Percentiles rank a stretch among this genome's conserved stretches.
Evolutionary conservation across 2,329 filamentous ascomycete genomes (phyloP).

Genomic region (Aspergillus viridinutans): DNA sequence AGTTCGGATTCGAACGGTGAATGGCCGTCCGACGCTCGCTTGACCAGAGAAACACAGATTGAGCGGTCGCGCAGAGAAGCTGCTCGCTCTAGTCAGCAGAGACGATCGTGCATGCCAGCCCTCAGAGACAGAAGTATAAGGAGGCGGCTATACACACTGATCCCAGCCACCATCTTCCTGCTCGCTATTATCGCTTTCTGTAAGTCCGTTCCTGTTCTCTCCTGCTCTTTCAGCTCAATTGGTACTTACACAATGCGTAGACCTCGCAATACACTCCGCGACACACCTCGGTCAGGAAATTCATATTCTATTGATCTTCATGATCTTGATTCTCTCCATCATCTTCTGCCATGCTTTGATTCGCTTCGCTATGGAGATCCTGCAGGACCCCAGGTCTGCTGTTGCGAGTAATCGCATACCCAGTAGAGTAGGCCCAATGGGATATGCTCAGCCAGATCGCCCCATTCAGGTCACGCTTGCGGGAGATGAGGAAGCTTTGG

Average conservation of each 20-base stretch:
- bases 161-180: constrained; percentile 63
- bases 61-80: constrained; percentile 6
- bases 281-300: constrained; percentile 64
- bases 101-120: constrained; percentile 35
- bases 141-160: constrained; percentile 55
- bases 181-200: constrained; percentile 59
- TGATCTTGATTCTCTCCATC: constrained; percentile 68
- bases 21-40: not conserved
- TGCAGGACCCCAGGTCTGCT: constrained; percentile 38
- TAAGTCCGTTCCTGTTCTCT: constrained; percentile 43
- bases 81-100: constrained; percentile 1
- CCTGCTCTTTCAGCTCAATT: not conserved
- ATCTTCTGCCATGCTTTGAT: constrained; percentile 79
- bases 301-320: constrained; percentile 73
- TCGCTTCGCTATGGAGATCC: constrained; percentile 64
- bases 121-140: constrained; percentile 53
- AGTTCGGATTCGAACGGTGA: not conserved
- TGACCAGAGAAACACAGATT: constrained; percentile 3
- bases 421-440: constrained; percentile 53
- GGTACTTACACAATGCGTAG: constrained; percentile 42
- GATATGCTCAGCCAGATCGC: constrained; percentile 64
- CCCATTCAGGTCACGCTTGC: constrained; percentile 75
- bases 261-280: constrained; percentile 68
- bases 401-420: constrained; percentile 37
- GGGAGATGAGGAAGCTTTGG: constrained; percentile 65